Evolutionary conservation across 805 yeast genomes (phyloP).

Genomic region (Cyberlindnera xishuangbannaensis): DNA sequence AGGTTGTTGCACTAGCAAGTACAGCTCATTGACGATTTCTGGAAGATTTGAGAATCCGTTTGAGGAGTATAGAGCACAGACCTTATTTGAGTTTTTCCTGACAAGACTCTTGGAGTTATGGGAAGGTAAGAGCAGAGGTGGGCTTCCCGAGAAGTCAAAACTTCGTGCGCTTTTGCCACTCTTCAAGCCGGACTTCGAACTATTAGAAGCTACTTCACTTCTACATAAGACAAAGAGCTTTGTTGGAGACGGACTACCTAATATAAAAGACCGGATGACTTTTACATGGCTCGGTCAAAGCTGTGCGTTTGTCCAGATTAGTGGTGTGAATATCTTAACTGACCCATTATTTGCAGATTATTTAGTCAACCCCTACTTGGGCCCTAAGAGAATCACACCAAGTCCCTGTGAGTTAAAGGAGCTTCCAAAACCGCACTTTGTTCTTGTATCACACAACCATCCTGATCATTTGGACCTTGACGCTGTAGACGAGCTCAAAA

Average conservation of each 20-base stretch:
- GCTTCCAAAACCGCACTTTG: conserved; percentile 63
- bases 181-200: conserved; percentile 40
- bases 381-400: conserved; percentile 82
- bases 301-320: conserved; percentile 67
- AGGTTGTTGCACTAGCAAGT: conserved; percentile 25
- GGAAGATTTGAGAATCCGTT: conserved; percentile 92
- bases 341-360: conserved; percentile 77
- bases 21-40: conserved; percentile 44
- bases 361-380: conserved; percentile 55
- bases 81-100: conserved; percentile 75
- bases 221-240: conserved; percentile 7
- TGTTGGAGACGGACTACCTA: conserved; percentile 26
- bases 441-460: conserved; percentile 87
- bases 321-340: conserved; percentile 69
- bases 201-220: conserved; percentile 18
- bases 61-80: conserved; percentile 83
- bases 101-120: conserved; percentile 69
- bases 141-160: conserved; percentile 43
- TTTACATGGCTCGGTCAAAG: conserved; percentile 95
- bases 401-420: conserved; percentile 62
- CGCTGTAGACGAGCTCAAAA: conserved; percentile 48
- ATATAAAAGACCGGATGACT: conserved; percentile 41
- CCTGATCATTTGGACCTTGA: conserved; percentile 87
- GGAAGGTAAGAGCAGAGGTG: conserved; percentile 53
- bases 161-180: conserved; percentile 56